A percentile compares a stretch with the other conserved stretches of the same genome.
These are phyloP conservation scores for Didymella segeticola DNA, from an alignment of 2,329 filamentous ascomycete species.

Conservation along the genomic window DNA sequence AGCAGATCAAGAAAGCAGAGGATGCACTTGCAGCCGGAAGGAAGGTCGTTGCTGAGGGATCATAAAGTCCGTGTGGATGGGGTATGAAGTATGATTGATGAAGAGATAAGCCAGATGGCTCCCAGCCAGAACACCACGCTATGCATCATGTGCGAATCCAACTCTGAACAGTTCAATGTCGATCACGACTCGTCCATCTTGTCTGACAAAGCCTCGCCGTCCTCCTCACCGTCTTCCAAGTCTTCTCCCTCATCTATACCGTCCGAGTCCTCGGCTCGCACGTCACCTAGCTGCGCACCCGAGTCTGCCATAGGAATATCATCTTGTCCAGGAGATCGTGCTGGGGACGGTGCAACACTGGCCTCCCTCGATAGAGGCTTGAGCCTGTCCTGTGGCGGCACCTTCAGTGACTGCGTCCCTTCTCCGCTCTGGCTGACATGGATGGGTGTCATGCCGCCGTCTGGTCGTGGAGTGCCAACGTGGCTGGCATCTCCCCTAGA, in stretches of 20 bases:
- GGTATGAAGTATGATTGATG: constrained; percentile 18
- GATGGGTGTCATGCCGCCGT: constrained; percentile 50
- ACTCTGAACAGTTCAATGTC: background rate
- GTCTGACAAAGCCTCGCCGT: constrained; percentile 30
- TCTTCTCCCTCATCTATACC: constrained; percentile 44
- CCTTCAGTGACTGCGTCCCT: constrained; percentile 33
- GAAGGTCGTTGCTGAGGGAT: constrained; percentile 36
- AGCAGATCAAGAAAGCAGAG: constrained; percentile 56
- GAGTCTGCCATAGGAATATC: constrained; percentile 44
- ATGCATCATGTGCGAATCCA: constrained; percentile 32
- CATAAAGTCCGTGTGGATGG: constrained; percentile 36
- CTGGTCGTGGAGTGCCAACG: constrained; percentile 55
- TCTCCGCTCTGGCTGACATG: constrained; percentile 45
- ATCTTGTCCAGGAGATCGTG: constrained; percentile 30
- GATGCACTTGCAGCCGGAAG: constrained; percentile 51
- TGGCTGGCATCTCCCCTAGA: constrained; percentile 49
- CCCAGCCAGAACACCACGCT: constrained; percentile 41
- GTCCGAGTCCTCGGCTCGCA: constrained; percentile 40
- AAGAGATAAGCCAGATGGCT: constrained; percentile 4
- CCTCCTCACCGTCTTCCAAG: constrained; percentile 40
- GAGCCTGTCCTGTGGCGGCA: constrained; percentile 42
- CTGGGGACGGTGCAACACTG: constrained; percentile 38
- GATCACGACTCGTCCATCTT: constrained; percentile 42
- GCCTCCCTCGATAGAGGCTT: constrained; percentile 38
- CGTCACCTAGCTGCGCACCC: constrained; percentile 29